Percentiles rank a stretch among this genome's conserved stretches.
Conservation (phyloP, 768 basidiomycete genomes). For the Basidioascus undulatus region DNA sequence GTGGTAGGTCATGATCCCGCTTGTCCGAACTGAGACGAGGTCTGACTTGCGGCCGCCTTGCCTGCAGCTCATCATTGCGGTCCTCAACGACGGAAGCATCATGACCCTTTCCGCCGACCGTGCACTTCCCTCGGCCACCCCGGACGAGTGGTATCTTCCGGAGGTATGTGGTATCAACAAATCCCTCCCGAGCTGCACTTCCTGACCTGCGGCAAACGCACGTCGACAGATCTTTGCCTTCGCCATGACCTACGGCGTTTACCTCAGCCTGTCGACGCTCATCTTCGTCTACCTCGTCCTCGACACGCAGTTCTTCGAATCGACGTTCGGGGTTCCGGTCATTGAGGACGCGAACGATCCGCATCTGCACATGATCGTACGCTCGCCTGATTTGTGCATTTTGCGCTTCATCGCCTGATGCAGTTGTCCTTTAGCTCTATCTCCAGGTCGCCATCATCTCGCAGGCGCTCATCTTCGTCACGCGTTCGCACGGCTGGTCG, state of each 20-base stretch:
- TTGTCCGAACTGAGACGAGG: too few relatives aligned
- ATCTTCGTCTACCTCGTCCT: constrained; percentile 33
- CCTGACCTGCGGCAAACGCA: too few relatives aligned
- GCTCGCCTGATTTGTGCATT: too few relatives aligned
- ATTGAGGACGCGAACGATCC: constrained; percentile 31
- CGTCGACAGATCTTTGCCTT: constrained; percentile 64
- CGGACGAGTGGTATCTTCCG: constrained; percentile 83
- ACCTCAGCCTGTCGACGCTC: constrained; percentile 60
- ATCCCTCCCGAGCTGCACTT: too few relatives aligned
- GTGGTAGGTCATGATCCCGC: too few relatives aligned
- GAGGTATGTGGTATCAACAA: too few relatives aligned
- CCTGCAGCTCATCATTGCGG: constrained; percentile 91
- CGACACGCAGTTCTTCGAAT: constrained; percentile 70
- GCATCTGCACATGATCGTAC: constrained; percentile 65
- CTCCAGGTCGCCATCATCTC: constrained; percentile 97
- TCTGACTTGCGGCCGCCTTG: too few relatives aligned
- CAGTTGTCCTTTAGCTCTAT: too few relatives aligned
- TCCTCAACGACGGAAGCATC: constrained; percentile 95
- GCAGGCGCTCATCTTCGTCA: constrained; percentile 78
- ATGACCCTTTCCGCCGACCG: too few relatives aligned
- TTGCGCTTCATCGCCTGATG: too few relatives aligned
- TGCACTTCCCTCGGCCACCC: constrained; percentile 73
- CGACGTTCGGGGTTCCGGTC: constrained; percentile 52
- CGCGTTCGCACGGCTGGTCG: constrained; percentile 39
- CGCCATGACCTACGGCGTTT: constrained; percentile 85